Evolutionary conservation across 768 basidiomycete species (phyloP).

Genomic region (Hericium rajendrae): DNA sequence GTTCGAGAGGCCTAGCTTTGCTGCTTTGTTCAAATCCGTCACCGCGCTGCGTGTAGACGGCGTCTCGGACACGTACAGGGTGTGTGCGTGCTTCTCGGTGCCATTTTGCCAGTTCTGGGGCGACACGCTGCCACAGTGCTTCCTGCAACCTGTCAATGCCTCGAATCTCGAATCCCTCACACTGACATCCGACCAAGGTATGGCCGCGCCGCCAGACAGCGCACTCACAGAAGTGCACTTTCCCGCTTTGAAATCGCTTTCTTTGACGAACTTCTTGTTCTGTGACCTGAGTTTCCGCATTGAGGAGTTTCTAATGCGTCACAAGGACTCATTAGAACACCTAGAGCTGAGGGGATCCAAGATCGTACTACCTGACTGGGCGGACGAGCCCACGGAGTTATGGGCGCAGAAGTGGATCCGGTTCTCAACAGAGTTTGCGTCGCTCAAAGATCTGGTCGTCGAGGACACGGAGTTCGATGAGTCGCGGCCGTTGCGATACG

Average conservation of each 20-base stretch:
- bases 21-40: neutral
- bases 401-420: neutral
- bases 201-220: neutral
- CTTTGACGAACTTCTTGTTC: neutral
- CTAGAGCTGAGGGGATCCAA: neutral
- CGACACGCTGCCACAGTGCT: neutral
- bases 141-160: neutral
- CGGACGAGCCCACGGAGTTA: neutral
- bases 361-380: neutral
- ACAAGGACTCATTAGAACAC: neutral
- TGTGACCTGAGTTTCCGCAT: neutral
- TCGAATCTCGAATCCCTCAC: neutral
- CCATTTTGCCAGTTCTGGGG: neutral
- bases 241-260: neutral
- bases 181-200: neutral
- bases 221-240: neutral
- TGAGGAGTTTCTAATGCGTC: neutral
- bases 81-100: neutral
- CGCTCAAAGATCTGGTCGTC: neutral
- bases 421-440: neutral
- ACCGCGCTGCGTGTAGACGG: neutral
- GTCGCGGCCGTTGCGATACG: neutral
- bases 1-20: neutral
- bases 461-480: neutral
- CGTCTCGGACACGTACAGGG: neutral